Conservation (phyloP, 1,284 basidiomycete genomes). For the Leucoagaricus sp. region DNA sequence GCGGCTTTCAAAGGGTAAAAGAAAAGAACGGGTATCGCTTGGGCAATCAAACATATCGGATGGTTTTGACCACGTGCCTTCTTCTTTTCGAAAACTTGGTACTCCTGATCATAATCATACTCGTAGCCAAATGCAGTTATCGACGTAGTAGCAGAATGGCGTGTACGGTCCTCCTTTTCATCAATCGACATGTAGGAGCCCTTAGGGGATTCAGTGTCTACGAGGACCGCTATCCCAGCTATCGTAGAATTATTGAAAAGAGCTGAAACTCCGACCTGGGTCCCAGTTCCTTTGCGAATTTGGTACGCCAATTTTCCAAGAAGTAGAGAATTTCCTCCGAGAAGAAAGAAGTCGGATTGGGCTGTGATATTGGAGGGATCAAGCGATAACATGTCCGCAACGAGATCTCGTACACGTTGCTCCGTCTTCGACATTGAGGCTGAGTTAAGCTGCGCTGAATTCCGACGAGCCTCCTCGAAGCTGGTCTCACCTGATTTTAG, state of each 20-base stretch:
- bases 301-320: constrained; percentile 44
- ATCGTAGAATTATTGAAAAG: constrained; percentile 46
- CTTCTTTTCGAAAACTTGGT: constrained; percentile 18
- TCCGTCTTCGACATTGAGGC: constrained; percentile 35
- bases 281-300: constrained; percentile 41
- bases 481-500: constrained; percentile 29
- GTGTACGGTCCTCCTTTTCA: constrained; percentile 19
- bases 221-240: constrained; percentile 39
- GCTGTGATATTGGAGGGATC: constrained; percentile 36
- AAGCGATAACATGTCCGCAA: constrained; percentile 39
- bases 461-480: constrained; percentile 37
- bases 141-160: constrained; percentile 18
- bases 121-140: constrained; percentile 20
- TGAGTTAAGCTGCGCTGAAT: constrained; percentile 28
- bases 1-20: constrained; percentile 46
- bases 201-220: constrained; percentile 29
- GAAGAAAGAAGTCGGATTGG: constrained; percentile 46
- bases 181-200: constrained; percentile 18
- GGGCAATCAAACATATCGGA: constrained; percentile 39
- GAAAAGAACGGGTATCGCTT: constrained; percentile 42
- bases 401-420: constrained; percentile 39
- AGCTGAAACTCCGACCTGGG: constrained; percentile 36
- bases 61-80: constrained; percentile 34
- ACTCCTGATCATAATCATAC: constrained; percentile 23
- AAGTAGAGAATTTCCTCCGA: constrained; percentile 47